Evolutionary conservation across 1,139 yeast genomes (phyloP), one percentile per base, ranked within the genome.

Genomic region (Lodderomyces jiufengensis): DNA sequence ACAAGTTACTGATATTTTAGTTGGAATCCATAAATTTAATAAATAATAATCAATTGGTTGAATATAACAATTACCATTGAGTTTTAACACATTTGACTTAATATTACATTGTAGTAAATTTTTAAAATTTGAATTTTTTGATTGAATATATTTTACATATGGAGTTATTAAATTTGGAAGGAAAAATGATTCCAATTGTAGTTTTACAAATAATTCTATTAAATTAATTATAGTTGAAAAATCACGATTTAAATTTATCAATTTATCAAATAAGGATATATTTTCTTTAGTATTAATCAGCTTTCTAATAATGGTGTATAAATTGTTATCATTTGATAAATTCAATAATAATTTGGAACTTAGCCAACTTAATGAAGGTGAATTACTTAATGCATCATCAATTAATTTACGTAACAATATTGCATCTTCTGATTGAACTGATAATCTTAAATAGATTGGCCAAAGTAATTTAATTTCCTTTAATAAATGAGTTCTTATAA

Each of bases 21-120:
- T 28, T 22, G 41, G 38, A 11, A 37, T 31, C 55, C 55, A 50
- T 12, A 50, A 21, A 6, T 50, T 39, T 11, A 51, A 20, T 14
- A 43, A 39, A 18, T 36, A 34, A 7, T 38, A 31, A 14, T 45
- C 39, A 2, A 50, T 36, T 10, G 53, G 57, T 13, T 48, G 43
- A 11, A 50, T 31, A 18, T 45, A 39, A 15, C 47, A 44, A 24
- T n/a, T 4, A 31, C 31, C 5, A 24, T 18, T 4, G 26, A 15
- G 9, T 37, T 12, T 20, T 20, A 27, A 9, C 40, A 33, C 8
- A 37, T 36, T 16, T 25, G 34, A 5, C 42, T 30, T 10, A 30
- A 26, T 15, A 2, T 32, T 28, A 12, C 49, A 34, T 15, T 44
- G 50, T 20, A 44, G 47, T n/a, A 48, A 27, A 23, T 50, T 48